A percentile compares a stretch with the other conserved stretches of the same genome.
These are phyloP conservation scores for Myrica gale DNA, from an alignment of 306 rosid genomes.

Conservation along the genomic window DNA sequence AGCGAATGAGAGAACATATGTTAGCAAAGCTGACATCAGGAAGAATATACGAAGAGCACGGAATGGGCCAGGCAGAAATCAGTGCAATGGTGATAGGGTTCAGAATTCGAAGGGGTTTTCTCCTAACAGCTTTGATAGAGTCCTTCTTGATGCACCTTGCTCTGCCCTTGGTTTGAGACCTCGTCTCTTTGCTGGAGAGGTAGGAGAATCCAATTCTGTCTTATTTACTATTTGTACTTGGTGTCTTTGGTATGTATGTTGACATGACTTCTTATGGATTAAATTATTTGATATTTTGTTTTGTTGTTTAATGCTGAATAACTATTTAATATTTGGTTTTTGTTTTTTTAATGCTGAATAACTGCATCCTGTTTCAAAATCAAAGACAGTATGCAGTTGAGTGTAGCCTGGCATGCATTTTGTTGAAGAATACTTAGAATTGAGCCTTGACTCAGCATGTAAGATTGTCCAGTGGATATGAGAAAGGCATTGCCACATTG, in stretches of 20 bases:
- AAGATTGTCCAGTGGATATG: not conserved
- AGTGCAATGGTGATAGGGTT: slow-evolving; percentile 63
- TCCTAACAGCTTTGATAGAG: slow-evolving; percentile 87
- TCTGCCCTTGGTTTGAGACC: slow-evolving; percentile 98
- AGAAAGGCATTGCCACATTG: not conserved
- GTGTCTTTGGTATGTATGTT: not conserved
- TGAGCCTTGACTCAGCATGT: not conserved
- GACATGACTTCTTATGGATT: not conserved
- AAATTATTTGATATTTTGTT: not conserved
- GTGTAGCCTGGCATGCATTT: not conserved
- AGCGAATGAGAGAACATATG: slow-evolving; percentile 48
- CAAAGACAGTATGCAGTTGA: not conserved
- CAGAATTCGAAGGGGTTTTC: slow-evolving; percentile 80
- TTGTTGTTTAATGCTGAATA: not conserved
- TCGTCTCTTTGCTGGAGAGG: slow-evolving; percentile 86
- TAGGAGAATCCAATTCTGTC: slow-evolving; percentile 31
- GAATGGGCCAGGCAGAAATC: slow-evolving; percentile 93
- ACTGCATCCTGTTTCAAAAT: not conserved
- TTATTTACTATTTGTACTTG: not conserved
- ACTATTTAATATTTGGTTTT: not conserved
- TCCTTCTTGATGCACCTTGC: slow-evolving; percentile 97
- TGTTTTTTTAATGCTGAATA: not conserved
- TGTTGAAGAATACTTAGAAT: not conserved
- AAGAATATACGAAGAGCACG: slow-evolving; percentile 60
- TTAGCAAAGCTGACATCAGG: slow-evolving; percentile 69